Conservation (phyloP, 257 asterid genomes). For the Fraxinus pennsylvanica region DNA sequence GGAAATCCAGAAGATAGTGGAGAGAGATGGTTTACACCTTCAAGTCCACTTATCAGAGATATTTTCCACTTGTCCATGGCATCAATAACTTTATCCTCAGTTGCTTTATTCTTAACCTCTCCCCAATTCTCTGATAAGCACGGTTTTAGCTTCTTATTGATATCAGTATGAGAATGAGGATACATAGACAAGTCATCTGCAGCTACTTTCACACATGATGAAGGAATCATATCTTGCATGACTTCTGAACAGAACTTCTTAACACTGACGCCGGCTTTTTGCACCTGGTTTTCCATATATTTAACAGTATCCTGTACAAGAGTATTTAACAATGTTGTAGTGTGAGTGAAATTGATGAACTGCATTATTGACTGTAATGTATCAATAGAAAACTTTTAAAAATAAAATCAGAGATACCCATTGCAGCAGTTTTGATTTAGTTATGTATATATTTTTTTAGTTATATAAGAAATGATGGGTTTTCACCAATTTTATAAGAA, state of each 20-base stretch:
- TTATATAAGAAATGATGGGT: not conserved
- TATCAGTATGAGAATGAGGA: constrained; percentile 45
- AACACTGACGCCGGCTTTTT: constrained; percentile 67
- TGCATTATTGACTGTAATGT: not conserved
- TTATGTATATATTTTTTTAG: not conserved
- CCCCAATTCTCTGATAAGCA: constrained; percentile 28
- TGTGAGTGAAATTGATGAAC: not conserved
- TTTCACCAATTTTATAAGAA: not conserved
- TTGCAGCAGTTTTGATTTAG: not conserved
- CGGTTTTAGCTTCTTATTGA: constrained; percentile 41
- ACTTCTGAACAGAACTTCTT: constrained; percentile 77
- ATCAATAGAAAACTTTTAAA: not conserved
- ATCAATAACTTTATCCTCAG: constrained; percentile 42
- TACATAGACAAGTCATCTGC: constrained; percentile 52
- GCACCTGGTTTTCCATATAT: constrained; percentile 72
- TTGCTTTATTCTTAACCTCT: constrained; percentile 32
- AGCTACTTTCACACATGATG: constrained; percentile 43
- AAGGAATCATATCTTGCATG: constrained; percentile 63
- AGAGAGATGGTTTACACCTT: constrained; percentile 15
- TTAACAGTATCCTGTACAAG: constrained; percentile 67
- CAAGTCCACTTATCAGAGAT: constrained; percentile 8
- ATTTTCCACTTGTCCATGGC: constrained; percentile 25
- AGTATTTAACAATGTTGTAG: not conserved
- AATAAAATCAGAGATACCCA: not conserved
- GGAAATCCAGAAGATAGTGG: constrained; percentile 24